Conservation (phyloP, 352 stramenopile species). For the Phytophthora litchii region DNA sequence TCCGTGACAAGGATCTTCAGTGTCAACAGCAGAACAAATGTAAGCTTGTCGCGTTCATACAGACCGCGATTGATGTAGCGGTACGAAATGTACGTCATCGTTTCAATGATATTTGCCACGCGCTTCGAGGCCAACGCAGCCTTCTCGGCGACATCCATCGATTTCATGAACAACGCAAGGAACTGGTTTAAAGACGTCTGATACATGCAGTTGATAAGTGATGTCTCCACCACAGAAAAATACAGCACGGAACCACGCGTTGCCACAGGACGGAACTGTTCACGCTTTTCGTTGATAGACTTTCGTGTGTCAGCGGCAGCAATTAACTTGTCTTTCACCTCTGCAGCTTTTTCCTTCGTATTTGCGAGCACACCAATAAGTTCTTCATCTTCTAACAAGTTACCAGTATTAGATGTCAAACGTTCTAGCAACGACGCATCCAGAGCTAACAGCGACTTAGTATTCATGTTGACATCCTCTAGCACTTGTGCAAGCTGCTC, state of each 20-base stretch:
- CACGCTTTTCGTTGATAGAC: conserved; percentile 98
- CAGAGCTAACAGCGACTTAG: conserved; percentile 95
- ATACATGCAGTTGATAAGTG: conserved; percentile 99
- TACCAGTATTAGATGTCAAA: conserved; percentile 97
- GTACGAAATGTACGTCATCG: conserved; percentile 99
- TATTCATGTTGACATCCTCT: conserved; percentile 98
- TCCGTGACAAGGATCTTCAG: conserved; percentile 98
- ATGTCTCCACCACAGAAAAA: conserved; percentile 99
- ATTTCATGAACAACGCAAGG: conserved; percentile 97
- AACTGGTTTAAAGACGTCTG: conserved; percentile 99
- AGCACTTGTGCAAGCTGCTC: conserved; percentile 98
- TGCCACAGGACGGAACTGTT: conserved; percentile 98
- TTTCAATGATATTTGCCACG: conserved; percentile 99
- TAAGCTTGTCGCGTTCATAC: conserved; percentile 98
- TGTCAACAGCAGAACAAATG: conserved; percentile 97
- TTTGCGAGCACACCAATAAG: conserved; percentile 98
- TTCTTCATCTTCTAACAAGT: conserved; percentile 98
- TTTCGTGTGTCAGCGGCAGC: conserved; percentile 96
- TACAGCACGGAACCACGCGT: conserved; percentile 97
- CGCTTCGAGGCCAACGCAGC: conserved; percentile 97
- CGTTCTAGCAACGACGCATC: conserved; percentile 96
- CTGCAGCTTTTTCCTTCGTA: conserved; percentile 98
- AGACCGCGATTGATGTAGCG: conserved; percentile 98
- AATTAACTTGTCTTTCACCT: conserved; percentile 98
- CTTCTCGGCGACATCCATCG: conserved; percentile 97